Evolutionary conservation across 805 yeast species (phyloP), one percentile per base, ranked within the genome.

Genomic region (Wickerhamiella qilinensis): DNA sequence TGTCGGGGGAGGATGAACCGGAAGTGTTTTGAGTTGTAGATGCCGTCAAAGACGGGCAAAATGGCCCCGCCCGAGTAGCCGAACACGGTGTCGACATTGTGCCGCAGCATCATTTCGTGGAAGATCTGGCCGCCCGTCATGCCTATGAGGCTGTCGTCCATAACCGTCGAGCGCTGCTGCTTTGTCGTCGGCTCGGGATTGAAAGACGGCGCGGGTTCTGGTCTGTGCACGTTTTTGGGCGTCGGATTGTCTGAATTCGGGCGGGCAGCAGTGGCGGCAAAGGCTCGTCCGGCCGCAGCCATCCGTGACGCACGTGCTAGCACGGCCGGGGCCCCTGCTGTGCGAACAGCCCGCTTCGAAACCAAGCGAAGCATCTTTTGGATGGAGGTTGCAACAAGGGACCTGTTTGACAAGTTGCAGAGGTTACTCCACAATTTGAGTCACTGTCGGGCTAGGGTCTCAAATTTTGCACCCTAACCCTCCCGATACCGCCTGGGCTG

Each of bases 61-160:
- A 91, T 91, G 49, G 98, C 98, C 58, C 98, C 98, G 54, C 98
- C 98, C 39, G 98, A 93, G 65, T 91, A 91, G 32, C 98, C 98
- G 58, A 88, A 91, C 35, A 91, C 74, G 43, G 95, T 84, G 60
- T 91, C 96, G 41, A 91, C 98, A 39, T 82, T 73, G 58, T 91
- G 95, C 58, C 96, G 75, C 45, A 75, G 68, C 97, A 91, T 91
- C 97, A 91, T 91, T 62, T 88, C 97, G 60, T 88, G 96, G 67
- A 91, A 91, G 45, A 91, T 86, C 63, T 91, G 91, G 50, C 98
- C 98, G 46, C 98, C 98, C n/a, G 94, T 78, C 51, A 85, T 70
- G 15, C 98, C 98, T 39, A 91, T 85, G 53, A 88, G 76, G 4
- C 94, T 80, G 52, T 79, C 86, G 39, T 60, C 64, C 57, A 55